Evolutionary conservation across 2,329 filamentous ascomycete species (phyloP).

Genomic region (Aspergillus floridensis): DNA sequence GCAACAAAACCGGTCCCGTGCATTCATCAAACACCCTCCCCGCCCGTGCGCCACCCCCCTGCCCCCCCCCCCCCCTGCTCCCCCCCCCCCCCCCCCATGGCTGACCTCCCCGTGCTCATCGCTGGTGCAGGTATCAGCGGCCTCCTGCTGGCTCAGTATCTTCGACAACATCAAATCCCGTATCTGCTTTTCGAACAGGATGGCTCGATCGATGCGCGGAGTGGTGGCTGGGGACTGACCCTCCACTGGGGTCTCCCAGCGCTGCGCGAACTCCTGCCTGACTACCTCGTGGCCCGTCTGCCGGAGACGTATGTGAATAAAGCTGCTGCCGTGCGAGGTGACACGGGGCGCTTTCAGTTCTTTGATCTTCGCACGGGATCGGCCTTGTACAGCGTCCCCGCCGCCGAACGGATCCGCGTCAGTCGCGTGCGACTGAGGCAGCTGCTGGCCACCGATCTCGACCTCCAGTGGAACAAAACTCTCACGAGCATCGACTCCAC

Average conservation of each 20-base stretch:
- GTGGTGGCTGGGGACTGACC: constrained; percentile 61
- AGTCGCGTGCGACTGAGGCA: constrained; percentile 48
- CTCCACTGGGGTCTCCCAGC: constrained; percentile 61
- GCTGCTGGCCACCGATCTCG: constrained; percentile 47
- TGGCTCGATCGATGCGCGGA: constrained; percentile 47
- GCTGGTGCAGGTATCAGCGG: constrained; percentile 46
- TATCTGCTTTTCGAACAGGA: constrained; percentile 45
- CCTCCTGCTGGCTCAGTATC: constrained; percentile 42
- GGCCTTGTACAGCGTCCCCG: constrained; percentile 46
- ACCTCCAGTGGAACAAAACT: constrained; percentile 47
- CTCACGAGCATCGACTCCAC: constrained; percentile 35
- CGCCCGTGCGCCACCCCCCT: too few relatives aligned
- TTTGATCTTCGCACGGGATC: constrained; percentile 55
- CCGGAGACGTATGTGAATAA: constrained; percentile 55
- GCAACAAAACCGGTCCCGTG: too few relatives aligned
- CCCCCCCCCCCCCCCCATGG: too few relatives aligned
- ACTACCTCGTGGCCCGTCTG: constrained; percentile 46
- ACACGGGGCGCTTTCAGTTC: constrained; percentile 53
- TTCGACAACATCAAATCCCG: constrained; percentile 33
- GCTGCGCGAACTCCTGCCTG: constrained; percentile 52
- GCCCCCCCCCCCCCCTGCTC: too few relatives aligned
- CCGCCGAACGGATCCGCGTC: constrained; percentile 49
- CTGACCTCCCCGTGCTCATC: constrained; percentile 40
- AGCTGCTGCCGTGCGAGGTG: constrained; percentile 48
- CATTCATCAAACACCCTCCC: too few relatives aligned